These are phyloP conservation scores for Lomentospora prolificans DNA, from an alignment of 2,329 filamentous ascomycete genomes.

Conservation along the genomic window DNA sequence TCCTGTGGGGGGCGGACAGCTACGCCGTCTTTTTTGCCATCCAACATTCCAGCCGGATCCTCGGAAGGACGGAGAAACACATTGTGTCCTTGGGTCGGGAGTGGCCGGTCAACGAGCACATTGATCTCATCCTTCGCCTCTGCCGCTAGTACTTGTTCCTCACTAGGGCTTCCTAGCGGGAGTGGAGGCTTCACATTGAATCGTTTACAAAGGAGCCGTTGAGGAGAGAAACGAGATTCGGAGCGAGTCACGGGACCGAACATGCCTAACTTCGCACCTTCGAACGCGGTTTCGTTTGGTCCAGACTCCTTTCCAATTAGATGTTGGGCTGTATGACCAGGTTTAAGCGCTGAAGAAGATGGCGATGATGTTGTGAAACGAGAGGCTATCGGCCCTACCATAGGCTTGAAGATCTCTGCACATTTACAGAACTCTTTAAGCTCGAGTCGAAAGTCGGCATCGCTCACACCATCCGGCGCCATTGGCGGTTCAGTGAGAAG, in stretches of 20 bases:
- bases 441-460: constrained; percentile 67
- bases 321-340: too few species aligned
- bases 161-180: constrained; percentile 25
- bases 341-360: too few species aligned
- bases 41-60: not conserved
- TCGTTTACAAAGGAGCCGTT: constrained; percentile 80
- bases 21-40: not conserved
- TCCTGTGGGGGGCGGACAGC: constrained; percentile 8
- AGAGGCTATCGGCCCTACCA: constrained; percentile 85
- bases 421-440: constrained; percentile 62
- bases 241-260: constrained; percentile 46
- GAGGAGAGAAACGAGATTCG: constrained; percentile 17
- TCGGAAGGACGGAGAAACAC: not conserved
- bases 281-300: constrained; percentile 60
- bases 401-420: constrained; percentile 73
- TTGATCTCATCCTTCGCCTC: too few species aligned
- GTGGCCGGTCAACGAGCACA: too few species aligned
- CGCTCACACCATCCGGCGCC: constrained; percentile 32
- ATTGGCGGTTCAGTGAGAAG: constrained; percentile 29
- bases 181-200: constrained; percentile 78
- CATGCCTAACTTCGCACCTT: constrained; percentile 85
- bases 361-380: constrained; percentile 77
- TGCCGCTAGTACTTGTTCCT: too few species aligned
- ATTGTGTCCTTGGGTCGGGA: too few species aligned
- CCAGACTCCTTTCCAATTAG: constrained; percentile 22